A percentile compares a stretch with the other conserved stretches of the same genome.
Evolutionary conservation across 2,329 filamentous ascomycete genomes (phyloP).

Genomic region (Escovopsis sp.): DNA sequence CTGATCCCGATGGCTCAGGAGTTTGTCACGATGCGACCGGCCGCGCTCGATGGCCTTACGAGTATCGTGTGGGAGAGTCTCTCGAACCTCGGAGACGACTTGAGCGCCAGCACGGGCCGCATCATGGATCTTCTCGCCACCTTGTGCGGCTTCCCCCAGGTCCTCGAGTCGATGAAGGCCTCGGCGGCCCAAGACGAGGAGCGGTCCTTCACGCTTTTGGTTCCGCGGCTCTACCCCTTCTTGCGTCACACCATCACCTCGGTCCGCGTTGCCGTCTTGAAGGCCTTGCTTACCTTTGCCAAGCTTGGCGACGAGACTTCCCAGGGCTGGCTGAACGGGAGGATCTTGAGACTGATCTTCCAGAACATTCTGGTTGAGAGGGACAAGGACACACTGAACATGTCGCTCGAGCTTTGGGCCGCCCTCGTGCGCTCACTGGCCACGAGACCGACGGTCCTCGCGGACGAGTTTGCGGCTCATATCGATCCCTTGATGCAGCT

Average conservation of each 20-base stretch:
- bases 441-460: conserved; percentile 47
- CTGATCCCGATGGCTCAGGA: conserved; percentile 92
- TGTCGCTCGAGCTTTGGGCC: conserved; percentile 78
- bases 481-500: conserved; percentile 71
- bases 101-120: conserved; percentile 91
- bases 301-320: conserved; percentile 67
- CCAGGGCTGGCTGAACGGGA: conserved; percentile 84
- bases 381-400: conserved; percentile 65
- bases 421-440: conserved; percentile 58
- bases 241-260: conserved; percentile 93
- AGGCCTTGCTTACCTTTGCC: conserved; percentile 84
- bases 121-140: conserved; percentile 98
- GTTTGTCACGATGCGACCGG: conserved; percentile 72
- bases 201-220: conserved; percentile 80
- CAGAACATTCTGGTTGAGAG: conserved; percentile 92
- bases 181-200: conserved; percentile 73
- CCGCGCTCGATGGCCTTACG: conserved; percentile 66
- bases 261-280: conserved; percentile 81
- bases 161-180: conserved; percentile 82
- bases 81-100: conserved; percentile 88
- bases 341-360: conserved; percentile 74
- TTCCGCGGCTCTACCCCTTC: conserved; percentile 90
- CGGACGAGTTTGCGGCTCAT: conserved; percentile 57
- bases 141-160: conserved; percentile 84
- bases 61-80: conserved; percentile 96